Evolutionary conservation across 2,329 filamentous ascomycete genomes (phyloP), one percentile per base, ranked within the genome.

Genomic region (Raffaelea arxii): DNA sequence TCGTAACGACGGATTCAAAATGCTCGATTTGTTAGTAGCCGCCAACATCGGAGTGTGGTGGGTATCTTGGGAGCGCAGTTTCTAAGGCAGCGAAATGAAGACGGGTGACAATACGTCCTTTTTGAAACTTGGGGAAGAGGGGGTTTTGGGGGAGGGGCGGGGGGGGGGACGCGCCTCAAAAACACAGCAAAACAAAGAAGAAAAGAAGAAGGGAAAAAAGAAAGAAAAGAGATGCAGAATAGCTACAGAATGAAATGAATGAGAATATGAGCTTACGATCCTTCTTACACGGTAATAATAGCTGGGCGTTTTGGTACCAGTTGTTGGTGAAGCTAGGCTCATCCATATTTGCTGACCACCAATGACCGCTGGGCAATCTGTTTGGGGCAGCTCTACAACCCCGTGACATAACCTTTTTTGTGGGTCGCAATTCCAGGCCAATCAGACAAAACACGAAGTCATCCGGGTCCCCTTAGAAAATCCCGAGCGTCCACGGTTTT

Each of bases 11-110:
- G 92, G 92, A 0, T 67, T 94, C 53, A 94, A 94, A 69, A 97
- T 98, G 91, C 65, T 97, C 57, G 92, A 98, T 69, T 64, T 98
- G 49, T 71, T 94, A 0, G 87, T 98, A 19, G 87, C 91, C 4
- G 85, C 89, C 11, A 96, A 95, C 59, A 78, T 98, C 66, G 88
- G 86, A 1, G 69, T 97, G 16, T 98, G 90, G 87, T 97, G 91
- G 90, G 81, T 82, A 56, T 80, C 86, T 4, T 96, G 89, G 77
- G 84, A 87, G 56, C 72, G 68, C 56, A 71, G 65, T 58, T 67
- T 62, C 25, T 60, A 47, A 52, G 22, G 21, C 14, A 3, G n/a
- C n/a, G n/a, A n/a, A n/a, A n/a, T n/a, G 23, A 22, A 24, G 21
- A 22, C 12, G 42, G 27, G 36, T n/a, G n/a, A n/a, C n/a, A n/a